Evolutionary conservation across 2,329 filamentous ascomycete genomes (phyloP), one percentile per base, ranked within the genome.

Genomic region (Epichloe baconii): DNA sequence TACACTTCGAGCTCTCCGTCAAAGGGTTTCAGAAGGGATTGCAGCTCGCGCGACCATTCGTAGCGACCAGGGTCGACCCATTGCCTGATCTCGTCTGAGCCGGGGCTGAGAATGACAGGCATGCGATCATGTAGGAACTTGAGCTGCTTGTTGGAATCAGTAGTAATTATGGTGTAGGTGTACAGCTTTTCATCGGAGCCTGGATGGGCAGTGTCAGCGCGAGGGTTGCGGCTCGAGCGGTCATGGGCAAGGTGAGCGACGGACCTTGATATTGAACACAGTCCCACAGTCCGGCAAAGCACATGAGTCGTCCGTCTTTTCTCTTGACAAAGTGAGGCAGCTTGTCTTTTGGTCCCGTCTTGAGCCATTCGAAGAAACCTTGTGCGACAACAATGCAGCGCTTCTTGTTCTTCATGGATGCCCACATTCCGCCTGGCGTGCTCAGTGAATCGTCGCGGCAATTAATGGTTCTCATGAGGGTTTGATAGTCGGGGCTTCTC

Each of bases 361-460:
- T 91, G 53, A 94, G 71, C 93, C 93, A 97, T 67, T 98, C 93
- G 62, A 88, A 98, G 67, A 97, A 98, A 1, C 93, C 93, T 66
- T 96, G 85, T 10, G 87, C 89, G 5, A 95, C 64, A 10, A 97
- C 81, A 21, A 97, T 74, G 64, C 93, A 97, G 34, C 93, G 77
- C 69, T 96, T 95, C 58, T 78, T 80, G 54, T 83, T 81, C 70
- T 96, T 96, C 86, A 97, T 94, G 1, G 79, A 81, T 42, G 79
- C 85, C 93, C 93, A 97, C 82, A 97, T 86, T 11, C 90, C 89
- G 5, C 82, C 79, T 8, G 84, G 76, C 10, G 83, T 78, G 5
- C 79, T 74, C 19, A 97, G 72, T 1, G 88, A 93, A 67, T 97
- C 91, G 62, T 91, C 87, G 3, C 91, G 83, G 65, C 91, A 97